Base-by-base conservation (phyloP, 805 yeast genomes). In the Isabelozyma gotoi region DNA sequence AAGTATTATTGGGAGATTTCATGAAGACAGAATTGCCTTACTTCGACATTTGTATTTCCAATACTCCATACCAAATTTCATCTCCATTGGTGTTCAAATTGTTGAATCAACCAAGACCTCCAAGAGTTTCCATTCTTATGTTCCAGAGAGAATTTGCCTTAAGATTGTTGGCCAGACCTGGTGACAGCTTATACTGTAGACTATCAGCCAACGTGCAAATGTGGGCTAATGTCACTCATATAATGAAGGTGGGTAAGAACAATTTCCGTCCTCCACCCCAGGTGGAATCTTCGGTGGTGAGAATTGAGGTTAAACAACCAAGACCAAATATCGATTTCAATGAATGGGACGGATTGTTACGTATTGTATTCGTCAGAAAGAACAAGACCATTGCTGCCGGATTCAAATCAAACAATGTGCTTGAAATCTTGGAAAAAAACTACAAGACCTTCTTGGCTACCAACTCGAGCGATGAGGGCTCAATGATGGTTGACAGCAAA, bases 161-260 rank as follows among this genome's bases (percentile, higher is more conserved):
- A 68, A 84, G 97, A 57, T 72, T 94, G 43, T 74, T 94, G 41
- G 99, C 99, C 1, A 80, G 96, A 54, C 98, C 99, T 0, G 99
- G 99, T n/a, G 98, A 94, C 55, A 66, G 88, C 1, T 73, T 94
- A 33, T 94, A 92, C 71, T 90, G 97, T 66, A 80, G 99, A 58
- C 75, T 94, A 42, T 85, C 96, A 24, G 98, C 96, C 21, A 94
- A 94, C 60, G 98, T 94, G 1, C 99, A 94, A 61, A 92, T 94
- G 98, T 94, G 98, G 97, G 97, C 97, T n/a, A 88, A 88, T 51
- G 97, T 94, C 12, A 90, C 96, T 6, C 99, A 94, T 63, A 88
- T 94, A 42, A 94, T 94, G 99, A 94, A 94, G 67, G 99, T 94
- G 21, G 98, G 98, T 18, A 86, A 83, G 61, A 94, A 94, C 62